These are phyloP conservation scores for Colletotrichum tofieldiae DNA, from an alignment of 2,329 filamentous ascomycete species.

Conservation along the genomic window DNA sequence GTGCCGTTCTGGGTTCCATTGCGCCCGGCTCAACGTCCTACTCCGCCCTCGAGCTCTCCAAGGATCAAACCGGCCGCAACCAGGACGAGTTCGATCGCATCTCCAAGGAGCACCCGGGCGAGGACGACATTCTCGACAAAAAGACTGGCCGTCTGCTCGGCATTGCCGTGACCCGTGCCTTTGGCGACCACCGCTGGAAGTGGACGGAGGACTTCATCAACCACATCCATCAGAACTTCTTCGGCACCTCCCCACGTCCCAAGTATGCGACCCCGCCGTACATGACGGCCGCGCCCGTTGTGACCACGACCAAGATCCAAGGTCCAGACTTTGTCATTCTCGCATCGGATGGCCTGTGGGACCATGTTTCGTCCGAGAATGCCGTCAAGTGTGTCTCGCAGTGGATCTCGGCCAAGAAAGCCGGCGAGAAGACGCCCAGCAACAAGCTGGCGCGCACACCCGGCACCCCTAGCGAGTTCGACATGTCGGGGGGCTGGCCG, in stretches of 20 bases:
- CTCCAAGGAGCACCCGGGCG: conserved; percentile 72
- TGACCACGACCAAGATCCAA: conserved; percentile 70
- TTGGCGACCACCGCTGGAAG: conserved; percentile 80
- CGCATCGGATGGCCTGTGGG: conserved; percentile 78
- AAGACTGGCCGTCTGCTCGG: conserved; percentile 74
- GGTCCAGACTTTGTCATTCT: conserved; percentile 72
- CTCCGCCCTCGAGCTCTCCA: conserved; percentile 68
- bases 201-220: conserved; percentile 61
- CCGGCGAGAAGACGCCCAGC: conserved; percentile 6
- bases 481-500: conserved; percentile 46
- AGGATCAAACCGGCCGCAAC: conserved; percentile 78
- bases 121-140: conserved; percentile 66
- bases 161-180: conserved; percentile 74
- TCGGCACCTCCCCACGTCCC: conserved; percentile 62
- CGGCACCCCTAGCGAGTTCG: conserved; percentile 13
- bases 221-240: conserved; percentile 53
- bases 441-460: conserved; percentile 30
- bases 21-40: conserved; percentile 59
- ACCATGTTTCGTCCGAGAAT: conserved; percentile 70
- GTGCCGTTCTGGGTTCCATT: conserved; percentile 73
- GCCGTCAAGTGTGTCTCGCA: conserved; percentile 70
- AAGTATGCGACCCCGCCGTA: conserved; percentile 73
- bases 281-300: conserved; percentile 76
- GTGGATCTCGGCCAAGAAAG: conserved; percentile 60
- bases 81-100: conserved; percentile 70